Evolutionary conservation across 345 rosid species (phyloP), one percentile per base, ranked within the genome.

Genomic region (Eucalyptus sp.): DNA sequence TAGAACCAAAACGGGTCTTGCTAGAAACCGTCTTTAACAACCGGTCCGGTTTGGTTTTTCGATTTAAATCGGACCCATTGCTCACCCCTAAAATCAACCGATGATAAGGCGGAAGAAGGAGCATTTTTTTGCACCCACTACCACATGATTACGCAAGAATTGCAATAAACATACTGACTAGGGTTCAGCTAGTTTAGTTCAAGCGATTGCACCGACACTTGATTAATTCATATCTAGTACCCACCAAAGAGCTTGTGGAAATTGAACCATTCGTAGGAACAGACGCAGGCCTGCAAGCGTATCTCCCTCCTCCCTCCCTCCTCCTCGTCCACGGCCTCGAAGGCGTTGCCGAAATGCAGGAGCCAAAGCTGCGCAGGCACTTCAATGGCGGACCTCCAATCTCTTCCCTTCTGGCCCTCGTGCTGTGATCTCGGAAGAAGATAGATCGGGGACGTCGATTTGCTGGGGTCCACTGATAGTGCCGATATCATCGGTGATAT

Each of bases 401-500:
- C 97, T 90, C 96, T 89, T 88, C 89, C 4, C 11, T 54, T 49
- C 20, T 18, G n/a, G 58, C 93, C 64, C 86, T 88, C 89, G 2
- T 89, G 89, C 2, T 92, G 91, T 90, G 91, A 94, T 24, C 99
- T 94, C 10, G 99, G 99, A 71, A 97, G 96, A 79, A 96, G 87
- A 93, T 96, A 97, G 66, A 97, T 93, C 2, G 99, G 98, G 29
- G 98, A 93, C 7, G 94, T 95, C 29, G 93, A 64, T 88, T 92
- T 95, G 92, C 97, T 95, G 41, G 98, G 96, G 48, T 97, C 94
- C 91, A 97, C 94, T 10, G 99, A 87, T 87, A 97, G 91, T 7
- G 99, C 97, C 81, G 99, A 95, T 89, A 97, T 95, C 99, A 97
- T 96, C 5, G 99, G 99, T 52, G 97, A 93, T 43, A 93, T 44